A percentile compares a stretch with the other conserved stretches of the same genome.
These are phyloP conservation scores for Termitomyces eurrhizus DNA, from an alignment of 768 basidiomycete genomes.

Conservation along the genomic window DNA sequence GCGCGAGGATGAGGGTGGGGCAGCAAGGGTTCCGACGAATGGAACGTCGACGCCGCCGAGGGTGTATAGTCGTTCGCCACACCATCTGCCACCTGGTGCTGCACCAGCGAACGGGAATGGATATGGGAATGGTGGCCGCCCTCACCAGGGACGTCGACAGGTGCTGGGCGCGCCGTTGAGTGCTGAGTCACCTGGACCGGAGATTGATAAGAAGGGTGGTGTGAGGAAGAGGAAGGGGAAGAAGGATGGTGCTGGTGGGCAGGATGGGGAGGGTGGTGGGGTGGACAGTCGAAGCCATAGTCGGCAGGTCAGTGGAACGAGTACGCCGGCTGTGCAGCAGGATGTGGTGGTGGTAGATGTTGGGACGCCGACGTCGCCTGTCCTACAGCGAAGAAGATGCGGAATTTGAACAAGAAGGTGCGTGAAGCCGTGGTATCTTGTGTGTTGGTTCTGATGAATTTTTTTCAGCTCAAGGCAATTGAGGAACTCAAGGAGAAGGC, in stretches of 20 bases:
- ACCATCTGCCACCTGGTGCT: constrained; percentile 39
- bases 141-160: constrained; percentile 39
- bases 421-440: constrained; percentile 16
- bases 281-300: constrained; percentile 30
- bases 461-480: constrained; percentile 87
- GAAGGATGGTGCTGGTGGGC: constrained; percentile 33
- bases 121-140: constrained; percentile 14
- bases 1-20: constrained; percentile 89
- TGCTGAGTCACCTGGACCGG: constrained; percentile 35
- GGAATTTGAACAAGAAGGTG: constrained; percentile 96
- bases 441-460: background rate
- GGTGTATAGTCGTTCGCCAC: constrained; percentile 54
- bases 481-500: constrained; percentile 95
- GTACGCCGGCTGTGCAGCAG: constrained; percentile 11
- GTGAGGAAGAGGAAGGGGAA: constrained; percentile 42
- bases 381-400: constrained; percentile 84
- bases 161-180: constrained; percentile 70
- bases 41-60: constrained; percentile 59
- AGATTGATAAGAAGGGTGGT: constrained; percentile 27
- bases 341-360: constrained; percentile 15
- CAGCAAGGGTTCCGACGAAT: constrained; percentile 43
- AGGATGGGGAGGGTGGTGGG: constrained; percentile 36
- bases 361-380: constrained; percentile 35
- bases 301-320: constrained; percentile 14
- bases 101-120: constrained; percentile 24